Conservation (phyloP, 192 early-diverging fungal genomes). For the Podochytrium sp. region DNA sequence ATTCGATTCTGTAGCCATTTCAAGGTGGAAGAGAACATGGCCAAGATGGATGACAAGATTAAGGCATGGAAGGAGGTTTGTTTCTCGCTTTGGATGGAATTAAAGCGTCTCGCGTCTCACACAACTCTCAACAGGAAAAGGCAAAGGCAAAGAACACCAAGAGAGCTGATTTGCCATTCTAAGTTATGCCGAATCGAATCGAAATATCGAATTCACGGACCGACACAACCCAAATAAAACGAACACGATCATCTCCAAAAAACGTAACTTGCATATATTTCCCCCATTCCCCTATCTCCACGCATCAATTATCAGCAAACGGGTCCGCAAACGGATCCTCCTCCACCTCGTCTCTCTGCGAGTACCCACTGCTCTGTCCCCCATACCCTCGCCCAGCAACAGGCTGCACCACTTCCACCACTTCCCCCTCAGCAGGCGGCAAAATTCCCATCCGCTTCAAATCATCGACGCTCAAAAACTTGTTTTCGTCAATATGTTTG, state of each 20-base stretch:
- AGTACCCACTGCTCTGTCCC: neutral
- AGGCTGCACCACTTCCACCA: neutral
- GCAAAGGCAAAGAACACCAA: constrained; percentile 34
- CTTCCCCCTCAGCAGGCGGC: neutral
- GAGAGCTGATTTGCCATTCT: constrained; percentile 45
- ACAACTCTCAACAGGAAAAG: constrained; percentile 34
- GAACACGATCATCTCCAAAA: neutral
- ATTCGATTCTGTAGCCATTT: constrained; percentile 28
- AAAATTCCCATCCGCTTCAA: constrained; percentile 21
- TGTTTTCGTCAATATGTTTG: constrained; percentile 26
- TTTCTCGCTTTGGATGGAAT: neutral
- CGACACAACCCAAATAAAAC: no score
- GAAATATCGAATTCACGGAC: no score
- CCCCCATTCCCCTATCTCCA: neutral
- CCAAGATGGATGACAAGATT: constrained; percentile 45
- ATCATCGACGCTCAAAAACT: constrained; percentile 23
- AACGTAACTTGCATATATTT: neutral
- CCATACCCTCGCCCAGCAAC: neutral
- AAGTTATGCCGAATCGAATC: no score
- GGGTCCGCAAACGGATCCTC: constrained; percentile 31
- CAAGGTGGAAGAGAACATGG: constrained; percentile 51
- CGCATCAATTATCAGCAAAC: constrained; percentile 10
- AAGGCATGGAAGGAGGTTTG: constrained; percentile 44
- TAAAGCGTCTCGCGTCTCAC: neutral
- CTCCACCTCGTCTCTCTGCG: constrained; percentile 3